Conservation (phyloP, 2,329 filamentous ascomycete species). For the Paecilomyces sp. region DNA sequence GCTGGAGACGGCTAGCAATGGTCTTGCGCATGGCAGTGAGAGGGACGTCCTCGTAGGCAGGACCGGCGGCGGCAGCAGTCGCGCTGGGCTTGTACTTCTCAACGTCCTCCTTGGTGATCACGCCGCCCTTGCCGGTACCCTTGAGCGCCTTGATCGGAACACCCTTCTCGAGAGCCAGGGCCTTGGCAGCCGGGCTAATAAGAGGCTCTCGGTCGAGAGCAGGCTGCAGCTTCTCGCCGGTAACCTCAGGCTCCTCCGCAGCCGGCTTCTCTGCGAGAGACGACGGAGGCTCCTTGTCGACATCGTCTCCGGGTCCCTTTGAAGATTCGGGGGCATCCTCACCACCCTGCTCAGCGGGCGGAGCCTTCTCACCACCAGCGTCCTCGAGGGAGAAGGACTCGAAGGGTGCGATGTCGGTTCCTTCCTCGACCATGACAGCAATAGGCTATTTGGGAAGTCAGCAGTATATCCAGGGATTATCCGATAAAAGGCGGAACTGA, state of each 20-base stretch:
- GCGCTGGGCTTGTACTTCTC: constrained; percentile 68
- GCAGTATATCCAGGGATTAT: constrained; percentile 5
- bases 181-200: constrained; percentile 66
- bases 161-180: constrained; percentile 77
- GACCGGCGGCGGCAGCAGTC: constrained; percentile 46
- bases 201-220: constrained; percentile 75
- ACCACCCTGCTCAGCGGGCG: constrained; percentile 56
- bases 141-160: constrained; percentile 71
- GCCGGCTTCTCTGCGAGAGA: constrained; percentile 52
- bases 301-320: constrained; percentile 38
- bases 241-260: constrained; percentile 63
- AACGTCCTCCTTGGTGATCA: constrained; percentile 86
- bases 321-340: constrained; percentile 51
- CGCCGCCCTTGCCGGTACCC: constrained; percentile 77
- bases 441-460: constrained; percentile 62
- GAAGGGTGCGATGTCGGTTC: constrained; percentile 78
- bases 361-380: constrained; percentile 73
- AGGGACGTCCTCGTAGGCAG: constrained; percentile 75
- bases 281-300: constrained; percentile 49
- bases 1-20: constrained; percentile 81
- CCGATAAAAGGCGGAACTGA: constrained; percentile 48
- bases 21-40: constrained; percentile 95
- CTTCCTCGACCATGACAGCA: constrained; percentile 89
- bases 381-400: constrained; percentile 82
- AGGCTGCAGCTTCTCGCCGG: constrained; percentile 71